Conservation (phyloP, 495 filamentous ascomycete genomes). For the Penicillium soppii region DNA sequence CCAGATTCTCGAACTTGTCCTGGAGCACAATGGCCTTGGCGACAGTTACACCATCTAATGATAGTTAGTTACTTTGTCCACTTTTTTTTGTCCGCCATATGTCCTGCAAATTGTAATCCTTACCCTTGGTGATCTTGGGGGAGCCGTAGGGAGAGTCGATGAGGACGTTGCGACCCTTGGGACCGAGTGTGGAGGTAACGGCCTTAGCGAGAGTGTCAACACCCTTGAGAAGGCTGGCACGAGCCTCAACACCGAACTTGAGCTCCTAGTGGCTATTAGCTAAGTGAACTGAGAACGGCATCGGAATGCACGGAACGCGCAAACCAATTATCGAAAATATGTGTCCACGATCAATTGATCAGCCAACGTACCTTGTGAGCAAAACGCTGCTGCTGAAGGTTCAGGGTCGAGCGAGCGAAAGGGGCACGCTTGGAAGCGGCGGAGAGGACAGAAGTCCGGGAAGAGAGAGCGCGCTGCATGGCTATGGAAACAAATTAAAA, state of each 20-base stretch:
- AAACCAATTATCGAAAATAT: neutral
- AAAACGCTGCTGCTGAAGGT: slow-evolving; percentile 82
- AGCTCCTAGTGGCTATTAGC: slow-evolving; percentile 67
- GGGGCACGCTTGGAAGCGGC: slow-evolving; percentile 58
- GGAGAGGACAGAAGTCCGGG: slow-evolving; percentile 69
- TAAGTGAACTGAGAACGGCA: slow-evolving; percentile 7
- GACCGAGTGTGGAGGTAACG: slow-evolving; percentile 92
- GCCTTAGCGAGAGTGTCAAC: slow-evolving; percentile 96
- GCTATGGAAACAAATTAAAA: slow-evolving; percentile 35
- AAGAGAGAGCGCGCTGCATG: slow-evolving; percentile 74
- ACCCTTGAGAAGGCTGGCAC: slow-evolving; percentile 84
- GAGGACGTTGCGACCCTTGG: slow-evolving; percentile 96
- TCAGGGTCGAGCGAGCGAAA: slow-evolving; percentile 51
- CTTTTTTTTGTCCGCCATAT: neutral
- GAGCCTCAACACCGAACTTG: slow-evolving; percentile 95
- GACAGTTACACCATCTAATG: slow-evolving; percentile 82
- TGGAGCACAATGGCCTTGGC: slow-evolving; percentile 88
- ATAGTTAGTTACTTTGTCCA: slow-evolving; percentile 3
- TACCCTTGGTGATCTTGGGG: slow-evolving; percentile 99
- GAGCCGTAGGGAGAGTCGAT: slow-evolving; percentile 98
- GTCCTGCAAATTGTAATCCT: slow-evolving; percentile 17
- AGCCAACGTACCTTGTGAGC: slow-evolving; percentile 79
- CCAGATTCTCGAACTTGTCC: slow-evolving; percentile 99
- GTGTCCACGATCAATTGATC: neutral
- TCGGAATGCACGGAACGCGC: slow-evolving; percentile 21